phyloP scores from a whole-genome alignment of 768 basidiomycete species.

The Gautieria morchelliformis region DNA sequence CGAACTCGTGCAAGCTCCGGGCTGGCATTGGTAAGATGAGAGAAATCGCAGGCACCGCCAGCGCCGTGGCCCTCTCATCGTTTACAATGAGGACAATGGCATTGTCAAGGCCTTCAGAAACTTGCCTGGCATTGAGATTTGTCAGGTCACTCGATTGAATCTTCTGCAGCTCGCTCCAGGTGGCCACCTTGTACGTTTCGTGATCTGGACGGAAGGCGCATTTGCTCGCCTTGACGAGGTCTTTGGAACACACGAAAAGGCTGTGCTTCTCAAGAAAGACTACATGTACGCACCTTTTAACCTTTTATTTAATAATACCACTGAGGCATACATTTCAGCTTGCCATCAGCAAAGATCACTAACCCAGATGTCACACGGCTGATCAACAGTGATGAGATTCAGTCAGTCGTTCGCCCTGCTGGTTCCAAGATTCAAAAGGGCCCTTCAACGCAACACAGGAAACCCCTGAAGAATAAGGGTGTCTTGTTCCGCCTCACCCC shows the following conservation, averaged over 20 bases:
- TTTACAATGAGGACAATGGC: conserved; percentile 96
- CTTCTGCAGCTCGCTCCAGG: conserved; percentile 98
- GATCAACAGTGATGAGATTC: conserved; percentile 98
- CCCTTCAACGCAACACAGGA: conserved; percentile 99
- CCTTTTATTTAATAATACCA: neutral
- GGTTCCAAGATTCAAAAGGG: conserved; percentile 80
- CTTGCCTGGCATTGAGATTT: conserved; percentile 94
- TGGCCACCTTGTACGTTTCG: conserved; percentile 97
- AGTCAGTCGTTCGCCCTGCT: conserved; percentile 89
- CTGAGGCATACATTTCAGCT: conserved; percentile 31
- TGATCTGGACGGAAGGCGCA: conserved; percentile 98
- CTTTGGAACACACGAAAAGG: conserved; percentile 90
- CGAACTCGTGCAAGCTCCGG: too few relatives aligned
- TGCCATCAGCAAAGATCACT: conserved; percentile 92
- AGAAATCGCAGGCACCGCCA: conserved; percentile 95
- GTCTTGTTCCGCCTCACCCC: conserved; percentile 97
- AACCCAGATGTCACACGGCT: conserved; percentile 95
- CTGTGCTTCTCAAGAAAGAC: conserved; percentile 79
- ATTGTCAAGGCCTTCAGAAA: conserved; percentile 99
- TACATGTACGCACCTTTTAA: conserved; percentile 50
- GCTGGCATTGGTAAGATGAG: too few relatives aligned
- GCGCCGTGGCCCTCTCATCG: conserved; percentile 92
- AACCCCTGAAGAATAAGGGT: conserved; percentile 89
- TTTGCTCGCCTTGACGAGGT: conserved; percentile 90
- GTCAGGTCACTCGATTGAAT: conserved; percentile 89